These are phyloP conservation scores for Sanghuangporus baumii DNA, from an alignment of 1,284 basidiomycete species.

Conservation along the genomic window DNA sequence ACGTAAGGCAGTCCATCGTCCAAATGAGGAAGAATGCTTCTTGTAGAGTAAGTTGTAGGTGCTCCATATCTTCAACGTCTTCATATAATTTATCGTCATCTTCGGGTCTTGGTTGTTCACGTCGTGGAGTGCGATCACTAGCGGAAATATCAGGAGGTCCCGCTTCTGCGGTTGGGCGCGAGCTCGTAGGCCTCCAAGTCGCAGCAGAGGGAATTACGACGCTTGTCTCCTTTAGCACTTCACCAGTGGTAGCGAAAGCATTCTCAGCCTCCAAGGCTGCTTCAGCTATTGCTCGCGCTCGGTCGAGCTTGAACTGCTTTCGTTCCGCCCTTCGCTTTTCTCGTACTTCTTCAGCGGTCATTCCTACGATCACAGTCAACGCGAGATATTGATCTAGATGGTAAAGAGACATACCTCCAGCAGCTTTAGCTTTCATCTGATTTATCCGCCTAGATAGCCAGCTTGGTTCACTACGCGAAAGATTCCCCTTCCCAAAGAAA, in stretches of 20 bases:
- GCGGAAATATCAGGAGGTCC: not conserved
- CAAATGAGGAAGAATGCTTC: constrained; percentile 92
- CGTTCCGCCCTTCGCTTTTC: constrained; percentile 81
- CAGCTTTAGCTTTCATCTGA: constrained; percentile 43
- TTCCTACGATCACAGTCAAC: constrained; percentile 32
- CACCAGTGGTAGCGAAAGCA: constrained; percentile 64
- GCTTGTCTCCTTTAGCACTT: constrained; percentile 38
- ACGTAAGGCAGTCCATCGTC: constrained; percentile 79
- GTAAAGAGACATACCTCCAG: constrained; percentile 43
- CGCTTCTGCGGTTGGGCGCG: not conserved
- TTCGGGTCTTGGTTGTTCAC: constrained; percentile 22
- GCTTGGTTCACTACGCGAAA: constrained; percentile 91
- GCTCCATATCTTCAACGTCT: constrained; percentile 71
- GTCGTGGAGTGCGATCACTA: not conserved
- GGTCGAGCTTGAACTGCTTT: constrained; percentile 86
- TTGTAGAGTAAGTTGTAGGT: constrained; percentile 86
- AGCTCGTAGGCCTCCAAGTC: constrained; percentile 49
- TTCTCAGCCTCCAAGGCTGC: constrained; percentile 70
- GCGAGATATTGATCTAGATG: not conserved
- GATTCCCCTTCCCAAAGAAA: constrained; percentile 95
- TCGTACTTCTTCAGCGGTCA: constrained; percentile 85
- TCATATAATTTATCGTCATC: constrained; percentile 40
- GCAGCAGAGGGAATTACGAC: constrained; percentile 64
- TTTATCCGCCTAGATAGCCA: constrained; percentile 81
- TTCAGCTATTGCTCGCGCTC: constrained; percentile 71